Evolutionary conservation across 306 rosid genomes (phyloP).

Genomic region (Oemleria cerasiformis): DNA sequence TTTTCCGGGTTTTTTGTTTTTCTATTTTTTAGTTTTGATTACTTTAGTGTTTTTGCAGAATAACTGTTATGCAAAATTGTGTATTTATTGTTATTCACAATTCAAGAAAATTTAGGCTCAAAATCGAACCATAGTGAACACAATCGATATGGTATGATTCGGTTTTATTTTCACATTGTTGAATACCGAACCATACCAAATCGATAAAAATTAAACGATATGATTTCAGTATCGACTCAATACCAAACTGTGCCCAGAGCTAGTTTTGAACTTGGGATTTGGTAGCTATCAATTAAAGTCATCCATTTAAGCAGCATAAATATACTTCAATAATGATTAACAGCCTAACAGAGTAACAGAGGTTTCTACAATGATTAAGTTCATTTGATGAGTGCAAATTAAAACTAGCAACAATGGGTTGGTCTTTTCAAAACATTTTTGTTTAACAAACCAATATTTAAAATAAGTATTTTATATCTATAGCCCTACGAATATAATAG

Average conservation of each 20-base stretch:
- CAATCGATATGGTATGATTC: too few relatives aligned
- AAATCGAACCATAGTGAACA: too few relatives aligned
- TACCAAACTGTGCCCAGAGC: too few relatives aligned
- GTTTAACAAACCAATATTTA: background rate
- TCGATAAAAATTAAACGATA: too few relatives aligned
- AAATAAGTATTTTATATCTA: too few relatives aligned
- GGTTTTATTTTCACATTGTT: too few relatives aligned
- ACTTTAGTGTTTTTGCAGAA: slow-evolving; percentile 5
- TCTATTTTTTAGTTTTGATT: background rate
- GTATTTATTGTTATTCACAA: slow-evolving; percentile 31
- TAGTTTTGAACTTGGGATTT: slow-evolving; percentile 19
- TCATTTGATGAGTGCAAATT: background rate
- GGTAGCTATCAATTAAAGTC: slow-evolving; percentile 9
- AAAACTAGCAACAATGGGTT: slow-evolving; percentile 1
- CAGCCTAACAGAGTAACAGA: background rate
- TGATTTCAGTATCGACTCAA: too few relatives aligned
- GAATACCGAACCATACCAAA: too few relatives aligned
- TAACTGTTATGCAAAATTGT: slow-evolving; percentile 39
- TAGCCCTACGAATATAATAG: too few relatives aligned
- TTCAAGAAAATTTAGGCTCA: too few relatives aligned
- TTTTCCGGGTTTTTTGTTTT: background rate
- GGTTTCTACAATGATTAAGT: background rate
- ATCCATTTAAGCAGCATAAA: slow-evolving; percentile 20
- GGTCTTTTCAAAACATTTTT: background rate
- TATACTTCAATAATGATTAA: background rate